Evolutionary conservation across 345 rosid species (phyloP).

Genomic region (Moricandia arvensis): DNA sequence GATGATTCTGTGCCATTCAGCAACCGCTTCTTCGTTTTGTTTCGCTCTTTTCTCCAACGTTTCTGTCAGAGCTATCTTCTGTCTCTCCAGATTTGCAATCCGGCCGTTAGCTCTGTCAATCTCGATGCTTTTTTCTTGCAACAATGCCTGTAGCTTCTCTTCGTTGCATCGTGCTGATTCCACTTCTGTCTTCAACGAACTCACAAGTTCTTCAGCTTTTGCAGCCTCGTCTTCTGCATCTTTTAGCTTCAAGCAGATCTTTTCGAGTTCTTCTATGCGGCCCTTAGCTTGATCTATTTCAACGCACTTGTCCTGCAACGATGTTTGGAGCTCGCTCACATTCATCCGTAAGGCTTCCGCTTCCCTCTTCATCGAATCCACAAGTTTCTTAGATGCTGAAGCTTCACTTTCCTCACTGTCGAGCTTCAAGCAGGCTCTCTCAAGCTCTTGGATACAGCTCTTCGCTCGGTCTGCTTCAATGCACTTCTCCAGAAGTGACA

Average conservation of each 20-base stretch:
- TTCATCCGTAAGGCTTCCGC: conserved; percentile 27
- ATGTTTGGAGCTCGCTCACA: conserved; percentile 27
- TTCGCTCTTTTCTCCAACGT: conserved; percentile 23
- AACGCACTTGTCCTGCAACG: conserved; percentile 33
- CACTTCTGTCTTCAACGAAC: conserved; percentile 19
- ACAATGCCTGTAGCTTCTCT: conserved; percentile 26
- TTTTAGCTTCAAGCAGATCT: conserved; percentile 32
- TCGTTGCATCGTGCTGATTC: conserved; percentile 26
- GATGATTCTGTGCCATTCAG: conserved; percentile 27
- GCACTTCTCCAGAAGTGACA: conserved; percentile 37
- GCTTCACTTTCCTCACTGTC: conserved; percentile 29
- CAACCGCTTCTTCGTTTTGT: conserved; percentile 21
- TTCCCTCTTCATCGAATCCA: conserved; percentile 33
- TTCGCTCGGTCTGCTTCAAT: conserved; percentile 25
- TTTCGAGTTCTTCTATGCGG: conserved; percentile 41
- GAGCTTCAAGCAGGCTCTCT: conserved; percentile 27
- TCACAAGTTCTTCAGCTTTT: conserved; percentile 31
- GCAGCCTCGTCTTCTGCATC: conserved; percentile 31
- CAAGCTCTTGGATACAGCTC: conserved; percentile 38
- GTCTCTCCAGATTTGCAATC: conserved; percentile 31
- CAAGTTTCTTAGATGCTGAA: conserved; percentile 26
- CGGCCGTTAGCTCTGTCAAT: conserved; percentile 27
- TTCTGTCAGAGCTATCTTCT: conserved; percentile 30
- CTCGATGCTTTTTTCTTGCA: conserved; percentile 29
- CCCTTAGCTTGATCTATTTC: conserved; percentile 24